Base-by-base conservation (phyloP, 1,284 basidiomycete species). In the Sanguinoderma infundibulare region DNA sequence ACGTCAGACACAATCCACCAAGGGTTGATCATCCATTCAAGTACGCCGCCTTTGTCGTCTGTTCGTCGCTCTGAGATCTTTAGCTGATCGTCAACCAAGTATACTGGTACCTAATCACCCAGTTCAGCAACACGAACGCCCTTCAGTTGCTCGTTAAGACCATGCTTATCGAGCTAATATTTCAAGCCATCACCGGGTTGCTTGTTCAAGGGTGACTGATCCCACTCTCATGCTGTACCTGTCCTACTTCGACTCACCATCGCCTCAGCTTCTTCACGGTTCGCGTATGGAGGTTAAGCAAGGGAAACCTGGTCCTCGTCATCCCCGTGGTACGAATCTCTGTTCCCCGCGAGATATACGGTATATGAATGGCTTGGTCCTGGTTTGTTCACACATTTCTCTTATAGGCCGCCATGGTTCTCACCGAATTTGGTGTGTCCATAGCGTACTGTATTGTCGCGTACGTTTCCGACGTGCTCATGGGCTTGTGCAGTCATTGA, bases 221-320 rank as follows among this genome's bases (percentile, higher is more conserved):
- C 32, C n/a, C n/a, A n/a, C 53, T 28, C 32, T 28, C 12, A n/a
- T 59, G 36, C 40, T 55, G 12, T 6, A 28, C 5, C 42, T 59
- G 20, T 20, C 53, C 2, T n/a, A 34, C 28, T 20, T 30, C 14
- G 10, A 20, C 20, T 50, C 34, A 50, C n/a, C 20, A 26, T 22
- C 5, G 10, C 24, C 9, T 38, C 49, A 84, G 83, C 39, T 86
- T 85, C 69, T 75, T 85, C 64, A 77, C 80, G 24, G 66, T 81
- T 61, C 78, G 85, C 22, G 81, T 85, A n/a, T 86, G 81, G 80
- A 80, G 78, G 61, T 82, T 87, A 61, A 85, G 83, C 75, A 76
- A 76, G 50, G 74, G 74, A 38, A 85, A 82, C 52, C 59, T 78
- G 9, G 70, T 72, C 8, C 72, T 85, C 39, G 77, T 79, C 5